These are phyloP conservation scores for Tilletia caries DNA, from an alignment of 1,284 basidiomycete genomes.

Conservation along the genomic window DNA sequence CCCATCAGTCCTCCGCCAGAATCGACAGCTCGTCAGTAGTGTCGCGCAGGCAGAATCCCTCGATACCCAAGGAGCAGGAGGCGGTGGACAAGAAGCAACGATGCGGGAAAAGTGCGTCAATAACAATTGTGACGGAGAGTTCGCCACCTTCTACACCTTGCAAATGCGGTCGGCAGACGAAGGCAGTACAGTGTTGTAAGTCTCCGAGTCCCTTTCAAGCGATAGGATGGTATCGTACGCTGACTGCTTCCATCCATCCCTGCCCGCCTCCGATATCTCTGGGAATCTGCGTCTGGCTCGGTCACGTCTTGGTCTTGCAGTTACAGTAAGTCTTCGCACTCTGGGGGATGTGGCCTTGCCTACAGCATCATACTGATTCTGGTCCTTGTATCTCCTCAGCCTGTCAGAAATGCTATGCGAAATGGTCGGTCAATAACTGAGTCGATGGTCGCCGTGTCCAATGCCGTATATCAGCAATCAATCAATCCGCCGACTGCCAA, in stretches of 20 bases:
- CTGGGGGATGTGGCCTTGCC: background rate
- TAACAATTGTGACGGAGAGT: background rate
- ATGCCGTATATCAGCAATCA: too few species aligned
- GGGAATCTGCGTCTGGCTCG: too few species aligned
- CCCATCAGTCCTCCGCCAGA: constrained; percentile 7
- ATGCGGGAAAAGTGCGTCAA: constrained; percentile 12
- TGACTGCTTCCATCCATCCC: background rate
- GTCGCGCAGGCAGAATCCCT: constrained; percentile 7
- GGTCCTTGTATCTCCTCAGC: background rate
- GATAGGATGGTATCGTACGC: too few species aligned
- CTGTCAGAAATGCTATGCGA: background rate
- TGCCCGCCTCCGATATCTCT: background rate
- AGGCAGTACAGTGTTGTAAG: constrained; percentile 10
- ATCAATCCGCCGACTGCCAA: too few species aligned
- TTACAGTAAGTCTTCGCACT: constrained; percentile 3
- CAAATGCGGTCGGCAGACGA: constrained; percentile 7
- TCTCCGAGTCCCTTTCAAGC: too few species aligned
- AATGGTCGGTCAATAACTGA: constrained; percentile 14
- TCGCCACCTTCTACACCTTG: constrained; percentile 4
- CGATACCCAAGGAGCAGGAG: background rate
- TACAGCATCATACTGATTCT: background rate
- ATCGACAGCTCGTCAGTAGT: constrained; percentile 9
- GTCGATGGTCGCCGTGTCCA: too few species aligned
- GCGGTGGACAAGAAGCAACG: constrained; percentile 1
- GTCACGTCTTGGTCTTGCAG: background rate